Base-by-base conservation (phyloP, 768 basidiomycete genomes). In the Hemileccinum rubropunctum region DNA sequence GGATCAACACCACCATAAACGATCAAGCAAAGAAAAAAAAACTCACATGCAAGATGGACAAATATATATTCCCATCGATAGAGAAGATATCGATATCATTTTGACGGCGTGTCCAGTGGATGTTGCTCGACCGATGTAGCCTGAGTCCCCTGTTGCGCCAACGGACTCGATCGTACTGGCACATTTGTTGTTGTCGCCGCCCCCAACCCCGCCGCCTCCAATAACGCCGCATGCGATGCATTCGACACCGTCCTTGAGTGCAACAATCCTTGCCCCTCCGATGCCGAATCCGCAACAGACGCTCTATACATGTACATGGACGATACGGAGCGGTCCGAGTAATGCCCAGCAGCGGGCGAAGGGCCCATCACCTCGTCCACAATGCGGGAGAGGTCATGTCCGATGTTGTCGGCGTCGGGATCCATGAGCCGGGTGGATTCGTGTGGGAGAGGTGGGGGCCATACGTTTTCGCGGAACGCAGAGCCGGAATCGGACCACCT, bases 331-430 rank as follows among this genome's bases (percentile, higher is more conserved):
- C 45, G 51, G 18, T 56, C 51, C 15, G 66, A 61, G 18, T 46
- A 68, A 46, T 66, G 66, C 0, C 1, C 47, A 0, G 44, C 52
- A 1, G 47, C 3, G 0, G 42, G 0, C 0, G 64, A 39, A 4
- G 74, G 72, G 3, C 78, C 78, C 78, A 79, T 79, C 1, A 79
- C 71, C 42, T 77, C 72, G 47, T 76, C 71, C 9, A 79, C 73
- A 41, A 80, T 77, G 9, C 56, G 65, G n/a, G 64, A 46, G 9
- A 77, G 58, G 45, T 74, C 73, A 2, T 3, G 28, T 9, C 28
- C 28, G 30, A 76, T 50, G 23, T 74, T 68, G 21, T 70, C 12
- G 2, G 47, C 44, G 11, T 45, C 50, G 28, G 61, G 50, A 12
- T 67, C 61, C 36, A 61, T 54, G 20, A 65, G 53, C 50, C 66